Base-by-base conservation (phyloP, 2,329 filamentous ascomycete genomes). In the Clarireedia hainanense region DNA sequence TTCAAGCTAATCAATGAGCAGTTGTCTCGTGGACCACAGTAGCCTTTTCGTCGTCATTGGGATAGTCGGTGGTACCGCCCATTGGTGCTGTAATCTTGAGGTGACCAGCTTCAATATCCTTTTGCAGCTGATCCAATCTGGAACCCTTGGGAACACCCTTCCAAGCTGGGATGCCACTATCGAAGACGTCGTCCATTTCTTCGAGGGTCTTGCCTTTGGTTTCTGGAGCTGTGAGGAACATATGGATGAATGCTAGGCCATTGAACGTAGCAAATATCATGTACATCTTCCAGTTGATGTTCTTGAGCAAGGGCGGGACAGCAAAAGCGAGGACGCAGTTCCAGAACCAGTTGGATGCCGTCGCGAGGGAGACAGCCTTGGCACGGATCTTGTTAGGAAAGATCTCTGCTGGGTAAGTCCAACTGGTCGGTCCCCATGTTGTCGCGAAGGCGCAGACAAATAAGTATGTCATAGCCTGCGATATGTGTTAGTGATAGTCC, bases 241-340 rank as follows among this genome's bases (percentile, higher is more conserved):
- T 56, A 10, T 56, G 86, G 51, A 90, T 68, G 42, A 83, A 83
- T 64, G 87, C 86, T 5, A 76, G 75, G 1, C 77, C 77, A 67
- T 86, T 88, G 74, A 90, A 89, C 15, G 83, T 77, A 12, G 79
- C 88, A 66, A 92, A 92, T 60, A 92, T 76, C 69, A 91, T 80
- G 70, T 91, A 91, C 60, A 83, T 83, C 39, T 56, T 57, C 55
- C 55, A 51, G 57, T 57, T 60, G 58, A 62, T 83, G 55, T 76
- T 76, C 68, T 71, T 73, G 17, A 79, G 63, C 43, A 78, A 66
- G 1, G 75, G 77, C 0, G 77, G 77, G 3, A 79, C 77, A 7
- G 70, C 75, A 57, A 80, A 79, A 12, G 77, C 76, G 3, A 85
- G 73, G 0, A 79, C 0, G 78, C 88, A 91, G 70, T 91, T 91